These are phyloP conservation scores for Emmonsiellopsis sp. DNA, from an alignment of 2,329 filamentous ascomycete species.

Conservation along the genomic window DNA sequence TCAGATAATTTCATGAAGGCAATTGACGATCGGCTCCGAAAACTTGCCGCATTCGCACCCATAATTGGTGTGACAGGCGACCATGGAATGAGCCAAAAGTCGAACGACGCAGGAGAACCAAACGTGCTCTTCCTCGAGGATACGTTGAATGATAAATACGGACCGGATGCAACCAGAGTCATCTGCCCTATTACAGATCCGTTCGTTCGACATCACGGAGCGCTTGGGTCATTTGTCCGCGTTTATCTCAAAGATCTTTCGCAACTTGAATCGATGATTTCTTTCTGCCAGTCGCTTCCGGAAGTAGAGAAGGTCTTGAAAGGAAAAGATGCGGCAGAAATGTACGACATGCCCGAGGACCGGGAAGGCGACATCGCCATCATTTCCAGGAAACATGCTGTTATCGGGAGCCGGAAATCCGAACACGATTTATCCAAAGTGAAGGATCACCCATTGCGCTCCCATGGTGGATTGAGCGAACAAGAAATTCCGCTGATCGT, in stretches of 20 bases:
- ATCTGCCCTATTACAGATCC: slow-evolving; percentile 39
- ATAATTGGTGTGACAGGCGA: slow-evolving; percentile 35
- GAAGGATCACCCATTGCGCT: slow-evolving; percentile 27
- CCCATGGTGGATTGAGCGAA: slow-evolving; percentile 35
- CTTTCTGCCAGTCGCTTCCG: slow-evolving; percentile 20
- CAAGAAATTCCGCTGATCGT: slow-evolving; percentile 30
- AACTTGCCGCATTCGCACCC: slow-evolving; percentile 26
- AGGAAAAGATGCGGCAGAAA: slow-evolving; percentile 23
- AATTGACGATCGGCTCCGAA: slow-evolving; percentile 27
- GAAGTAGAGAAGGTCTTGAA: slow-evolving; percentile 26
- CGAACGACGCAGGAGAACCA: slow-evolving; percentile 23
- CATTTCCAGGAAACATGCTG: slow-evolving; percentile 27
- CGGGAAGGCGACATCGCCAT: slow-evolving; percentile 35
- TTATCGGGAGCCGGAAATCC: slow-evolving; percentile 27
- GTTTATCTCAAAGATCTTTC: slow-evolving; percentile 25
- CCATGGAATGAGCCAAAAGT: slow-evolving; percentile 38
- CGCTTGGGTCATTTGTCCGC: slow-evolving; percentile 35
- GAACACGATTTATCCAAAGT: slow-evolving; percentile 30
- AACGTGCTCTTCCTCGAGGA: slow-evolving; percentile 36
- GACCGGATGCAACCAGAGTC: slow-evolving; percentile 23
- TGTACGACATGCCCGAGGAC: slow-evolving; percentile 32
- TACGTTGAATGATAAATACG: slow-evolving; percentile 24
- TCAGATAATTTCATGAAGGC: slow-evolving; percentile 30
- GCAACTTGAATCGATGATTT: slow-evolving; percentile 21
- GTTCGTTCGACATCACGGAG: slow-evolving; percentile 37